Percentiles rank a stretch among this genome's conserved stretches.
Evolutionary conservation across 1,139 yeast species (phyloP).

Genomic region (Arxiozyma heterogenica): DNA sequence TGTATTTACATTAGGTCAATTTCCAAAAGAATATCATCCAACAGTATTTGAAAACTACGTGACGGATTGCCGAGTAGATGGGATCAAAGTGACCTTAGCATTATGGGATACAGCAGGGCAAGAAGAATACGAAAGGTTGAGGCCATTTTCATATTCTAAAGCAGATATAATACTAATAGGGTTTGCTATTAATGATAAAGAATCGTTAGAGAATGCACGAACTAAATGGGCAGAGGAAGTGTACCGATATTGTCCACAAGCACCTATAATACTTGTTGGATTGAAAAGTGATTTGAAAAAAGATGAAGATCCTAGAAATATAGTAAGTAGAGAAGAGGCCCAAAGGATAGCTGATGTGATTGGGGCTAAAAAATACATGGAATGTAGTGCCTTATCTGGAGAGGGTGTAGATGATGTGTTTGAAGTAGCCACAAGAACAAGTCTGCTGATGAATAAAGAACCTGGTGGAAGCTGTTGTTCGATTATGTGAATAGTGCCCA

Average conservation of each 20-base stretch:
- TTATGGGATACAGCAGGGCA: slow-evolving; percentile 98
- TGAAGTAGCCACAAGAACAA: slow-evolving; percentile 65
- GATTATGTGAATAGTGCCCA: slow-evolving; percentile 15
- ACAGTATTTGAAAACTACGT: slow-evolving; percentile 94
- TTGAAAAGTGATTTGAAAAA: slow-evolving; percentile 56
- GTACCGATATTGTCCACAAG: slow-evolving; percentile 53
- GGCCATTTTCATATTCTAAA: slow-evolving; percentile 69
- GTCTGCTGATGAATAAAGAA: slow-evolving; percentile 41
- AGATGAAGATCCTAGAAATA: slow-evolving; percentile 14
- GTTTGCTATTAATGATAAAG: slow-evolving; percentile 61
- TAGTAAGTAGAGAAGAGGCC: slow-evolving; percentile 36
- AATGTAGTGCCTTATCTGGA: slow-evolving; percentile 70
- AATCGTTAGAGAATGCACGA: slow-evolving; percentile 58
- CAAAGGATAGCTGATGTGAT: slow-evolving; percentile 53
- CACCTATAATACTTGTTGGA: slow-evolving; percentile 60
- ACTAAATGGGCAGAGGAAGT: slow-evolving; percentile 71
- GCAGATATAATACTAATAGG: slow-evolving; percentile 67
- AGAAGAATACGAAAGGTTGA: slow-evolving; percentile 51
- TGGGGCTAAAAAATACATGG: slow-evolving; percentile 62
- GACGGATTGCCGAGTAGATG: slow-evolving; percentile 86
- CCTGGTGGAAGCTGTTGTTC: slow-evolving; percentile 39
- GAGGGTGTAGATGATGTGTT: slow-evolving; percentile 78
- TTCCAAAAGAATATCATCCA: slow-evolving; percentile 77
- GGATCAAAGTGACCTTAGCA: slow-evolving; percentile 80
- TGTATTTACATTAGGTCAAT: slow-evolving; percentile 81